Evolutionary conservation across 306 rosid genomes (phyloP), one percentile per base, ranked within the genome.

Genomic region (Castanea sativa): DNA sequence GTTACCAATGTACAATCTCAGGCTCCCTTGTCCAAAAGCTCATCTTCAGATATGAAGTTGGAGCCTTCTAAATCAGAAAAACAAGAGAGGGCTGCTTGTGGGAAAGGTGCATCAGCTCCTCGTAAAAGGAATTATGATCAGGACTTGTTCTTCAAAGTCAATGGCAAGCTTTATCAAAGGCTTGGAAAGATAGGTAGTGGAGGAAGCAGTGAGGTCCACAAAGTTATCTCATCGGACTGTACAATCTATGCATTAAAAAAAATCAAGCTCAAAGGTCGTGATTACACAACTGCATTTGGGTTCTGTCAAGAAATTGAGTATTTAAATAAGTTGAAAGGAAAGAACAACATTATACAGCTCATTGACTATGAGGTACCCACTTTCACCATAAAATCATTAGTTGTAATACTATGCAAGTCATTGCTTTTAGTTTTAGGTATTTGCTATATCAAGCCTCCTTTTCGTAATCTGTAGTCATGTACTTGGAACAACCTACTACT

Each of bases 121-220:
- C 97, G 97, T 63, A 92, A 87, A 84, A 90, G 90, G 81, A 83
- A 82, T 55, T 91, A 95, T 72, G 99, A 95, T 59, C 97, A 98
- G 13, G 96, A 95, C 83, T 80, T 92, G 83, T 95, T 95, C 83
- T 92, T 91, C 65, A 92, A 95, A 86, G 99, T 95, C 49, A 95
- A 90, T 68, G 98, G 98, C 64, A 92, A 92, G 91, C 98, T 95
- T 32, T 95, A 92, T 89, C 99, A 95, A 83, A 89, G 98, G 87
- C 99, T 95, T 45, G 99, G 99, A 60, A 95, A 95, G 92, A 95
- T 95, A 82, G 99, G 99, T 1, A 95, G 98, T 53, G 99, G 99
- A 35, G 99, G 99, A 86, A 95, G 98, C 87, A 95, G 98, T 87
- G 99, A 95, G 86, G 98, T 95, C 33, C 97, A 95, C 91, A 95